These are phyloP conservation scores for Fraxinus nigra DNA, from an alignment of 305 asterid genomes.

Conservation along the genomic window DNA sequence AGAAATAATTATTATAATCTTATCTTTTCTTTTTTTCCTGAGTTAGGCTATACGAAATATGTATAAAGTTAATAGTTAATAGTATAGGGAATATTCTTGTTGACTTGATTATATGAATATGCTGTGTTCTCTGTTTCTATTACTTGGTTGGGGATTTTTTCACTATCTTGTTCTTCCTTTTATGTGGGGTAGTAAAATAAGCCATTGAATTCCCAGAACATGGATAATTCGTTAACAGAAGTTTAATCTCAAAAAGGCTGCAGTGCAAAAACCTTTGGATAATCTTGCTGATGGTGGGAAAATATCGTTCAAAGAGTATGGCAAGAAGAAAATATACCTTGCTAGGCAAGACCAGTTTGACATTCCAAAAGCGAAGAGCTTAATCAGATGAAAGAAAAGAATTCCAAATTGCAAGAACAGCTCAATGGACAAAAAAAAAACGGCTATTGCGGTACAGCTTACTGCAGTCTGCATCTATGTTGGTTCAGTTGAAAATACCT, in stretches of 20 bases:
- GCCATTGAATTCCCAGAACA: conserved; percentile 83
- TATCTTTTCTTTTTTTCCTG: no score
- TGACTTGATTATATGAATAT: background rate
- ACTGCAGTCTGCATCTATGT: background rate
- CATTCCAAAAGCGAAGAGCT: conserved; percentile 88
- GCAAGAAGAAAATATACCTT: conserved; percentile 88
- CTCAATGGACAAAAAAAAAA: conserved; percentile 29
- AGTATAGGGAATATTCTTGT: background rate
- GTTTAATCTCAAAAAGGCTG: conserved; percentile 79
- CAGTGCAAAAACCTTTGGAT: conserved; percentile 80
- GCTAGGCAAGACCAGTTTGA: conserved; percentile 94
- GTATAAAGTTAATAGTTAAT: no score
- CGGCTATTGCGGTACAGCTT: conserved; percentile 24
- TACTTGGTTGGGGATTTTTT: background rate
- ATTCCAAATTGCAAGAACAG: conserved; percentile 64
- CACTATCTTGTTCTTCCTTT: background rate
- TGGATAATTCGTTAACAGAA: conserved; percentile 80
- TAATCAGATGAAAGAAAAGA: conserved; percentile 74
- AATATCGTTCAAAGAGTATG: conserved; percentile 86
- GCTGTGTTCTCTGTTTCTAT: background rate
- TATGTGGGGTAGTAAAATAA: conserved; percentile 65
- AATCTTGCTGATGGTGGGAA: conserved; percentile 72
- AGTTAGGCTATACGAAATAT: no score
- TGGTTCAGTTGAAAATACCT: background rate
- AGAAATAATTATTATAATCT: no score